Percentiles rank a stretch among this genome's conserved stretches.
Conservation (phyloP, 2,329 filamentous ascomycete species). For the Ceratocystis harringtonii region DNA sequence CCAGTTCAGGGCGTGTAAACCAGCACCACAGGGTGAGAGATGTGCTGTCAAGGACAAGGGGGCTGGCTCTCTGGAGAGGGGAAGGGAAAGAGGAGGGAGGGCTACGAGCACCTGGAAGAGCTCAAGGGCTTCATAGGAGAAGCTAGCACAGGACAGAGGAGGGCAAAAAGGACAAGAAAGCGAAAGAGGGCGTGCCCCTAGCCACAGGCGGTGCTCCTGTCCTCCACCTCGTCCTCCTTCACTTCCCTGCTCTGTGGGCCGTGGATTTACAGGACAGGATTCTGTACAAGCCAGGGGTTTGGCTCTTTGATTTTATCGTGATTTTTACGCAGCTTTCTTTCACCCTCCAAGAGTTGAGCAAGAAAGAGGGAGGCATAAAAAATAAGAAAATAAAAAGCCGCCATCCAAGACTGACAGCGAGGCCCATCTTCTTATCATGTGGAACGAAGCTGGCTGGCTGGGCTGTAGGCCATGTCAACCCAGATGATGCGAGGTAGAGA, state of each 20-base stretch:
- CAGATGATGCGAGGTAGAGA: not conserved
- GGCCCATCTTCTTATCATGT: not conserved
- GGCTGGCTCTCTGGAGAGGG: not conserved
- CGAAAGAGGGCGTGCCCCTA: not conserved
- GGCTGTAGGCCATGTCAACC: not conserved
- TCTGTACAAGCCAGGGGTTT: not conserved
- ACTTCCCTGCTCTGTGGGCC: not conserved
- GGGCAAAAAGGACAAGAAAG: not conserved
- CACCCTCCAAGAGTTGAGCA: not conserved
- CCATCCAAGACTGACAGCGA: not conserved
- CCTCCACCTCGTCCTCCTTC: not conserved
- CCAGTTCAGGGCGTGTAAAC: not conserved
- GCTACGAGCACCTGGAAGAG: not conserved
- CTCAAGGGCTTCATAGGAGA: not conserved
- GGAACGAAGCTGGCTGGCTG: not conserved
- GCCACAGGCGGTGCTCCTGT: not conserved
- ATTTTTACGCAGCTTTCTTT: not conserved
- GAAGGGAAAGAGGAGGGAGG: not conserved
- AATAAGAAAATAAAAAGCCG: not conserved
- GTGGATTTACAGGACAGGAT: constrained; percentile 4
- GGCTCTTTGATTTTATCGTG: not conserved
- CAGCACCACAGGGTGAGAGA: not conserved
- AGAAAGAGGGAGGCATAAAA: not conserved
- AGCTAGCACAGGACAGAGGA: not conserved
- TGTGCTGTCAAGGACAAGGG: constrained; percentile 3